phyloP scores from a whole-genome alignment of 164 flowering plant genomes.

The Chimonanthus salicifolius region DNA sequence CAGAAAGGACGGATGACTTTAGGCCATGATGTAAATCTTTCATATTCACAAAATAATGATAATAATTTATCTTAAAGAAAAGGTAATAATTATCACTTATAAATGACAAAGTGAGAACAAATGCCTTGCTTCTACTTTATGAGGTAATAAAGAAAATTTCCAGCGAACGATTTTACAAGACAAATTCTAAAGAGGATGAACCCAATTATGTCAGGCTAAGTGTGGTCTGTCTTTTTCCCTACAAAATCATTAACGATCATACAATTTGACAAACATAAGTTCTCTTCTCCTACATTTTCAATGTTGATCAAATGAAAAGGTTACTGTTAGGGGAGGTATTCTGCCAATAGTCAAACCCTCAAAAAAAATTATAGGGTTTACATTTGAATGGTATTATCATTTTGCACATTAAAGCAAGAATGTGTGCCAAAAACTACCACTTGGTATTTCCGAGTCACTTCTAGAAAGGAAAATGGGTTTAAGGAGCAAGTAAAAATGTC shows the following conservation, averaged over 20 bases:
- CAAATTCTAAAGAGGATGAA: no score
- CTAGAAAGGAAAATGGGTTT: no score
- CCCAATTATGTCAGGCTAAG: no score
- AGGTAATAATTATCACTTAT: not conserved
- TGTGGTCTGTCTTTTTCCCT: not conserved
- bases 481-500: no score
- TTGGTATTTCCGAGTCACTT: no score
- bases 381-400: no score
- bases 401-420: no score
- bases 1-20: not conserved
- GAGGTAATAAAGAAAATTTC: not conserved
- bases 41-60: no score
- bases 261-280: not conserved
- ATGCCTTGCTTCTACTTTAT: not conserved
- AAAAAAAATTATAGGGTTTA: no score
- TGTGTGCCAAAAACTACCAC: no score
- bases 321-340: not conserved
- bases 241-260: not conserved
- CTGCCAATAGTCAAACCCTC: not conserved
- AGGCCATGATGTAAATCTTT: not conserved
- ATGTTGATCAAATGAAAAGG: not conserved
- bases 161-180: no score
- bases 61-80: not conserved
- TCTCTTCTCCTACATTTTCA: not conserved
- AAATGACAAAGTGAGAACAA: not conserved